Evolutionary conservation across 495 filamentous ascomycete species (phyloP), one percentile per base, ranked within the genome.

Genomic region (Penicillium paradoxum): DNA sequence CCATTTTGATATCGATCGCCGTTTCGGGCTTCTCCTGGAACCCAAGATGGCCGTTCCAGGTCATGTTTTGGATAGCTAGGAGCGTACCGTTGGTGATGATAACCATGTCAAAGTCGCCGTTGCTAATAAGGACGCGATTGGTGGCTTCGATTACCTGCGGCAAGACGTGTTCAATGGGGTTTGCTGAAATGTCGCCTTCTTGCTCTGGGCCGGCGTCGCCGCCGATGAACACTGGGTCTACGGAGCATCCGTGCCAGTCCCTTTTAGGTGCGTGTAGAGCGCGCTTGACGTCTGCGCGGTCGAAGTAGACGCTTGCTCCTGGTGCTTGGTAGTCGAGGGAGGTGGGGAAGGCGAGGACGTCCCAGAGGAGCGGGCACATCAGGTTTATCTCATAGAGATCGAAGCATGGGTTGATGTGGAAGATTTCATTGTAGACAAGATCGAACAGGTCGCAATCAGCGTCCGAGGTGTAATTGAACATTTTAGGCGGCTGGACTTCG

Each of bases 71-170:
- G 11, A 45, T 45, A 13, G 43, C 43, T 9, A 45, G 17, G 27
- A 45, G 43, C 0, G 43, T 45, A 10, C 43, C 43, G 17, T 45
- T 80, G 38, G 77, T 74, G 36, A 83, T 70, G 46, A 87, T 76
- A 54, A 83, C 74, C 63, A 80, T 78, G 61, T 88, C 84, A 18
- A 79, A 77, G 56, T 78, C 71, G 7, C 80, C 83, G 54, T 83
- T 79, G 10, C 68, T 71, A 52, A 86, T 77, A 25, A 87, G 72
- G 0, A 82, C 81, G 43, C 77, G 73, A 48, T 85, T 79, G 0
- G 80, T 80, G 0, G 70, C 68, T 60, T 86, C 83, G 49, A 86
- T 86, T 17, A 86, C 79, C 59, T 77, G 72, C 1, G 80, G 79
- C 14, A 87, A 72, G 25, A 82, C 81, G 21, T 62, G 58, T 49